Conservation (phyloP, 305 asterid species). For the Solanum hybrid region DNA sequence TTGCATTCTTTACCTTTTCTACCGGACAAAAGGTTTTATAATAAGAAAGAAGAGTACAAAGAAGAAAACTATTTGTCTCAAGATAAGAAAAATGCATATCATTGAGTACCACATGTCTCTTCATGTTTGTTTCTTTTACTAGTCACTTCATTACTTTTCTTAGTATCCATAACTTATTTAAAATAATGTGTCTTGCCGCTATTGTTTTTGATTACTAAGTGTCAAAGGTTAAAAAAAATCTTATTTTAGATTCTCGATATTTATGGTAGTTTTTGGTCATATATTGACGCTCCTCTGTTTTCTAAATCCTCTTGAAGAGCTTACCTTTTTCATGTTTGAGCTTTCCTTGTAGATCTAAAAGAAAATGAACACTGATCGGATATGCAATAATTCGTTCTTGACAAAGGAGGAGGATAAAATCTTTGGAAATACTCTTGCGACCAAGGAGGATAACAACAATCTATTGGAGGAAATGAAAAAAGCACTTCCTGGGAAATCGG, state of each 20-base stretch:
- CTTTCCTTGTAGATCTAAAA: slow-evolving; percentile 3
- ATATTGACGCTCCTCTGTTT: too few relatives aligned
- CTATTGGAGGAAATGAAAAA: too few relatives aligned
- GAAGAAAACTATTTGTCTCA: not conserved
- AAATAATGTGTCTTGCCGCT: not conserved
- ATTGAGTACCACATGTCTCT: not conserved
- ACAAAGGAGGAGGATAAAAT: slow-evolving; percentile 20
- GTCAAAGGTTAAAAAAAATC: not conserved
- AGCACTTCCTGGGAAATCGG: too few relatives aligned
- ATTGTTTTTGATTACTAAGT: not conserved
- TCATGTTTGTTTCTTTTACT: not conserved
- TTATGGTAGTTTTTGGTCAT: too few relatives aligned
- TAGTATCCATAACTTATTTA: not conserved
- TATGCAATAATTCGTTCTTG: slow-evolving; percentile 14
- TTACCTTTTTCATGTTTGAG: not conserved
- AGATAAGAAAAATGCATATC: not conserved
- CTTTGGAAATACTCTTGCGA: slow-evolving; percentile 15
- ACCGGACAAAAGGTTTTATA: not conserved
- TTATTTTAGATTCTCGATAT: too few relatives aligned
- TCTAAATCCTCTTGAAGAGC: too few relatives aligned
- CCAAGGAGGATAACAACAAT: not conserved
- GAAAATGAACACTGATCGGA: slow-evolving; percentile 3
- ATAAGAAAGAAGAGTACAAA: not conserved
- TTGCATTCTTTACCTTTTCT: not conserved
- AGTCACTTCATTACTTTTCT: not conserved